phyloP scores from a whole-genome alignment of 768 basidiomycete species.

The Collybia sordida region DNA sequence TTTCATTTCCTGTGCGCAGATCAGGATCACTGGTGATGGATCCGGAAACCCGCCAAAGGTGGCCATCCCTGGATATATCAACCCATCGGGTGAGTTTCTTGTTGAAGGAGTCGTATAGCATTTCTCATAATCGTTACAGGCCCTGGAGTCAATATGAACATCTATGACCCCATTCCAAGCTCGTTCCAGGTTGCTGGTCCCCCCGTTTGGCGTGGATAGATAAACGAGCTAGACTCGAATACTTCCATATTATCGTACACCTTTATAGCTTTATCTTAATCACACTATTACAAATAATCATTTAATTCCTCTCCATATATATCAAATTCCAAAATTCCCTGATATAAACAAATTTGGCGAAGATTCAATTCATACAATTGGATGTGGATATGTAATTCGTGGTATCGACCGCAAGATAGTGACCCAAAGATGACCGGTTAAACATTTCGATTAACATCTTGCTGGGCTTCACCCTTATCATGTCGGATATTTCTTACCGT shows the following conservation, averaged over 20 bases:
- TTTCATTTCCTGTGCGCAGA: slow-evolving; percentile 43
- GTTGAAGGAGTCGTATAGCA: no score
- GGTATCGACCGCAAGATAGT: neutral
- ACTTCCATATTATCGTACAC: no score
- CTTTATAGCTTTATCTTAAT: no score
- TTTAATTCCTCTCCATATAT: no score
- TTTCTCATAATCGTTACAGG: neutral
- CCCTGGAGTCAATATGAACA: neutral
- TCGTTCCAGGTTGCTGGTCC: neutral
- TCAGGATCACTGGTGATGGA: slow-evolving; percentile 39
- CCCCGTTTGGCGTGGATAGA: neutral
- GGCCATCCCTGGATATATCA: slow-evolving; percentile 42
- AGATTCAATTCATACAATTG: neutral
- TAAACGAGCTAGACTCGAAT: neutral
- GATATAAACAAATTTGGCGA: no score
- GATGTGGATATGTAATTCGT: neutral
- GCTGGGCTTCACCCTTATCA: slow-evolving; percentile 56
- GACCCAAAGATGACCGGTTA: neutral
- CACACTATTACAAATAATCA: no score
- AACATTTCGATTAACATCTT: slow-evolving; percentile 45
- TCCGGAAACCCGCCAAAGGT: slow-evolving; percentile 39
- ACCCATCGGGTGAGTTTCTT: slow-evolving; percentile 19
- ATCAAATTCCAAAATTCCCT: no score
- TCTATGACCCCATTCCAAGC: neutral
- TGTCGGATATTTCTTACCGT: slow-evolving; percentile 47